phyloP scores from a whole-genome alignment of 1,284 basidiomycete genomes.

The Xerocomus minutiporus region DNA sequence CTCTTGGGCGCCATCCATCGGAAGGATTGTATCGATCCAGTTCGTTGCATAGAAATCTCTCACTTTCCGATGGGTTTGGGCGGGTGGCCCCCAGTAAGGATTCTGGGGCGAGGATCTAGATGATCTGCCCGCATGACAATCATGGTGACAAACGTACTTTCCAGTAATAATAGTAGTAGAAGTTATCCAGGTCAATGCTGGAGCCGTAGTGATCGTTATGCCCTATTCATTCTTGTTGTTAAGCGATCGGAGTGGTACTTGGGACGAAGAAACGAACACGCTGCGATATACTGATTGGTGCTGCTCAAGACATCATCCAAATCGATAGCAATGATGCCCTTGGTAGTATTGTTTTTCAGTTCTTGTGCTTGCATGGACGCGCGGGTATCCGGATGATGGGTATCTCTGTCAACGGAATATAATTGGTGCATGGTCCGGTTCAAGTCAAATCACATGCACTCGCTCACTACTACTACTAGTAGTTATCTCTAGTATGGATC shows the following conservation, averaged over 20 bases:
- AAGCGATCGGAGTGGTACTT: neutral
- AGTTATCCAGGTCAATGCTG: slow-evolving; percentile 44
- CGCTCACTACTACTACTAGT: too few relatives aligned
- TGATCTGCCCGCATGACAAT: slow-evolving; percentile 50
- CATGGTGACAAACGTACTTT: slow-evolving; percentile 36
- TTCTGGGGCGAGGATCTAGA: slow-evolving; percentile 39
- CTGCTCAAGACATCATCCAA: slow-evolving; percentile 73
- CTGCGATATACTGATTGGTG: slow-evolving; percentile 61
- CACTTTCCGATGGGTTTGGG: slow-evolving; percentile 58
- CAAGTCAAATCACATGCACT: neutral
- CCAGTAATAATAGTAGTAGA: slow-evolving; percentile 45
- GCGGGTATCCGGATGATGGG: slow-evolving; percentile 5
- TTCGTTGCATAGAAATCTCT: slow-evolving; percentile 54
- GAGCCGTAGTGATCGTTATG: slow-evolving; percentile 66
- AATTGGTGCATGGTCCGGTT: neutral
- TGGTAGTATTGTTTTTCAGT: slow-evolving; percentile 2
- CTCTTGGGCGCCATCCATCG: slow-evolving; percentile 64
- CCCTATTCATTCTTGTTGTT: slow-evolving; percentile 41
- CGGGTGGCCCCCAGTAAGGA: slow-evolving; percentile 66
- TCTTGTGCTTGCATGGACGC: slow-evolving; percentile 2
- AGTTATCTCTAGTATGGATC: neutral
- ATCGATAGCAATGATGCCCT: slow-evolving; percentile 64
- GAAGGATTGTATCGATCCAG: slow-evolving; percentile 48
- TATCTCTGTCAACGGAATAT: slow-evolving; percentile 7
- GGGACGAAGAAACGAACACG: slow-evolving; percentile 47